phyloP scores from a whole-genome alignment of 108 stramenopile species.

The Asterionellopsis glacialis region DNA sequence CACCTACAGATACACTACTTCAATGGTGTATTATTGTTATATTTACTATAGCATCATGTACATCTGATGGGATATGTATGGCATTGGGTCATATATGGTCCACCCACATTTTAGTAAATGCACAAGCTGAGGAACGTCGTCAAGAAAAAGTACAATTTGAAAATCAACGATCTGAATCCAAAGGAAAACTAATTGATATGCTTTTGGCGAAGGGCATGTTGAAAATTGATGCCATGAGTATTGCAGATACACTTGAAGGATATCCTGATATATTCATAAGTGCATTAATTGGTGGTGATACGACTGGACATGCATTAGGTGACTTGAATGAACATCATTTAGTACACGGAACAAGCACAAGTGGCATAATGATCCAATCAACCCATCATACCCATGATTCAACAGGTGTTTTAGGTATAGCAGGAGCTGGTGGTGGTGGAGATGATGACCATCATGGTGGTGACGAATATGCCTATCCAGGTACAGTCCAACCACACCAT shows the following conservation, averaged over 20 bases:
- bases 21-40: constrained; percentile 31
- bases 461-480: no score
- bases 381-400: no score
- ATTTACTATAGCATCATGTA: constrained; percentile 51
- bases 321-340: constrained; percentile 13
- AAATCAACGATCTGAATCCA: constrained; percentile 38
- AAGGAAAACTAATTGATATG: constrained; percentile 65
- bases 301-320: constrained; percentile 21
- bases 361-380: no score
- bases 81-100: constrained; percentile 79
- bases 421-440: no score
- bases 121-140: constrained; percentile 37
- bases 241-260: constrained; percentile 80
- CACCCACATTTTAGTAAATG: constrained; percentile 33
- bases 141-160: constrained; percentile 36
- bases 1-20: not conserved
- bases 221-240: constrained; percentile 83
- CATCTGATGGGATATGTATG: constrained; percentile 73
- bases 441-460: no score
- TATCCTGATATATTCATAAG: constrained; percentile 79
- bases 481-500: not conserved
- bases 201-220: constrained; percentile 66
- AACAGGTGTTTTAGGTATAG: no score
- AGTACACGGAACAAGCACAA: no score
- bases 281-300: constrained; percentile 54